Evolutionary conservation across 225 moss, liverwort and hornwort genomes (phyloP).

Genomic region (Neckera pumila): DNA sequence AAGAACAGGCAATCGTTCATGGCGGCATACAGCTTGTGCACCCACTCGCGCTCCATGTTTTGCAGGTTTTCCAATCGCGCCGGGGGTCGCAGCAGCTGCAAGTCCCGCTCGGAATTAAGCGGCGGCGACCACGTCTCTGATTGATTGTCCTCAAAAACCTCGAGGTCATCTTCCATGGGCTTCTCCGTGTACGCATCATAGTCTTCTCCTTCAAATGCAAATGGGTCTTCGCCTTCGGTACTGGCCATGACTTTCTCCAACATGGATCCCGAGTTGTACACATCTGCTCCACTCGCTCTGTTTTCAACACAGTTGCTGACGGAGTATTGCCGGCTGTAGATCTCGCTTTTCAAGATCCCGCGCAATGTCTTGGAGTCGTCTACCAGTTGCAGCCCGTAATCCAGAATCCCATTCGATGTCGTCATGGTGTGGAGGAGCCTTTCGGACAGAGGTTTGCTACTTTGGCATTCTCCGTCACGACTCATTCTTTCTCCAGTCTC

Average conservation of each 20-base stretch:
- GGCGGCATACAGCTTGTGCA: slow-evolving; percentile 33
- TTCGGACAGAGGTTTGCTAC: background rate
- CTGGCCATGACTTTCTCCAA: slow-evolving; percentile 2
- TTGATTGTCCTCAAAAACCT: slow-evolving; percentile 10
- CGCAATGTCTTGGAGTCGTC: slow-evolving; percentile 17
- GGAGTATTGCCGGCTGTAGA: slow-evolving; percentile 22
- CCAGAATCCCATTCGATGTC: slow-evolving; percentile 16
- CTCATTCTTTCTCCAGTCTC: background rate
- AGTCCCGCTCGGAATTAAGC: slow-evolving; percentile 19
- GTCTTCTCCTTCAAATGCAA: slow-evolving; percentile 14
- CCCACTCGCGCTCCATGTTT: slow-evolving; percentile 30
- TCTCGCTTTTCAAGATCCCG: slow-evolving; percentile 16
- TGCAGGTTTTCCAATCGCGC: slow-evolving; percentile 13
- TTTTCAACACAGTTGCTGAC: slow-evolving; percentile 4
- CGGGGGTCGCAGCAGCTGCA: slow-evolving; percentile 32
- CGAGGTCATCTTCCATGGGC: slow-evolving; percentile 5
- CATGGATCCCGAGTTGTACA: background rate
- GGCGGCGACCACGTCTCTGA: slow-evolving; percentile 13
- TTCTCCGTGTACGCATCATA: slow-evolving; percentile 14
- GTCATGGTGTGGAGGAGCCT: slow-evolving; percentile 8
- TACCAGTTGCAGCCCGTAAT: slow-evolving; percentile 23
- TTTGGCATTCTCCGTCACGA: background rate
- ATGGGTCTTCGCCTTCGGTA: slow-evolving; percentile 1
- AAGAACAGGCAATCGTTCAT: slow-evolving; percentile 48
- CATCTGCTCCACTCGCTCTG: slow-evolving; percentile 13